Evolutionary conservation across 331 rosid species (phyloP).

Genomic region (Spiraea crenata): DNA sequence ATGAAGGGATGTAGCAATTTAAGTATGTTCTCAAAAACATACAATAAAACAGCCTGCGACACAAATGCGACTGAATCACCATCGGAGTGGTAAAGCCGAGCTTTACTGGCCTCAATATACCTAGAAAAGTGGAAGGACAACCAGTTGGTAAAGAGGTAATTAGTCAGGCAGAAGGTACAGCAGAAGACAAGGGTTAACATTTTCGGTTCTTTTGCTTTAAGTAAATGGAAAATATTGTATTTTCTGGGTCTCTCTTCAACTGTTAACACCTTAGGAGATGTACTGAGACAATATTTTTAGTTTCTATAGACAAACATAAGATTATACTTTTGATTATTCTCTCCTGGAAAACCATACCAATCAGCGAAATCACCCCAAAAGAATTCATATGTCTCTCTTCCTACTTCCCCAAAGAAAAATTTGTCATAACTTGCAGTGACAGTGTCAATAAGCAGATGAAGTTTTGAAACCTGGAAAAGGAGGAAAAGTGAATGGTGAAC

Average conservation of each 20-base stretch:
- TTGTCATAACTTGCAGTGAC: slow-evolving; percentile 82
- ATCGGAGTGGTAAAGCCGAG: slow-evolving; percentile 61
- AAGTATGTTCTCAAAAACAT: slow-evolving; percentile 78
- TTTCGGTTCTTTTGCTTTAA: background rate
- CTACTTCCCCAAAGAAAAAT: slow-evolving; percentile 89
- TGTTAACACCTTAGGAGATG: background rate
- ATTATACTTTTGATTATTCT: background rate
- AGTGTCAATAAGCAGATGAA: slow-evolving; percentile 73
- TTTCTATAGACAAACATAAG: background rate
- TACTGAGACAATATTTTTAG: background rate
- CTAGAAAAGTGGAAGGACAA: slow-evolving; percentile 29
- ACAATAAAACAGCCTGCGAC: slow-evolving; percentile 80
- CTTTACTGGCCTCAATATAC: slow-evolving; percentile 97
- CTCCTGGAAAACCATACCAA: slow-evolving; percentile 49
- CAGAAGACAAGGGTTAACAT: background rate
- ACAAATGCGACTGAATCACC: slow-evolving; percentile 51
- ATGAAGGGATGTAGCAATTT: slow-evolving; percentile 89
- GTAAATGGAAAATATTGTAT: too few relatives aligned
- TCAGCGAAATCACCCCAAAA: slow-evolving; percentile 99
- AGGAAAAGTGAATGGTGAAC: slow-evolving; percentile 14
- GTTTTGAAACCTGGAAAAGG: slow-evolving; percentile 70
- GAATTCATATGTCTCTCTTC: slow-evolving; percentile 84
- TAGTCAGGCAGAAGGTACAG: background rate
- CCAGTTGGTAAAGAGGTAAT: background rate
- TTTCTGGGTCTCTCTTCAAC: too few relatives aligned